A percentile compares a stretch with the other conserved stretches of the same genome.
Evolutionary conservation across 2,329 filamentous ascomycete species (phyloP).

Genomic region (Gaeumannomyces sp.): DNA sequence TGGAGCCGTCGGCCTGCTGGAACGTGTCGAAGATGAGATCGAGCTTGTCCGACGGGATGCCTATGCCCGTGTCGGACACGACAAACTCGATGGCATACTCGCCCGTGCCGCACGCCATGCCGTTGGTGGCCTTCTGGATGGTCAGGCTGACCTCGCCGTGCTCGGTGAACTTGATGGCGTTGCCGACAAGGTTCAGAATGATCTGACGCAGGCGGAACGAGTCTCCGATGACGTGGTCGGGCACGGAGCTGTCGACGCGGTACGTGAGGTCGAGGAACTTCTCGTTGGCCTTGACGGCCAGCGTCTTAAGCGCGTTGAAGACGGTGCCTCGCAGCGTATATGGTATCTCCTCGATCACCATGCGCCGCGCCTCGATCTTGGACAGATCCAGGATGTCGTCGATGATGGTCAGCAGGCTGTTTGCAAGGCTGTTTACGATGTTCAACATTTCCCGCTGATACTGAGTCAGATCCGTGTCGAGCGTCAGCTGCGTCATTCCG

Average conservation of each 20-base stretch:
- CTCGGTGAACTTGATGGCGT: slow-evolving; percentile 98
- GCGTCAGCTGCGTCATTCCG: slow-evolving; percentile 87
- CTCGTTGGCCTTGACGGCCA: slow-evolving; percentile 96
- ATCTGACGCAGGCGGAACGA: slow-evolving; percentile 95
- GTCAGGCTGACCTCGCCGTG: slow-evolving; percentile 91
- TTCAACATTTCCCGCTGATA: slow-evolving; percentile 98
- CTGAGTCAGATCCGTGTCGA: slow-evolving; percentile 90
- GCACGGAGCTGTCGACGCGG: slow-evolving; percentile 86
- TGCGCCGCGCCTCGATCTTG: slow-evolving; percentile 89
- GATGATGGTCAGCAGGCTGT: slow-evolving; percentile 94
- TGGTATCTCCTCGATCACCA: slow-evolving; percentile 97
- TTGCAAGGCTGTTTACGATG: slow-evolving; percentile 93
- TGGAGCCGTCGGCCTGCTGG: slow-evolving; percentile 96
- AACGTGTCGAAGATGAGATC: slow-evolving; percentile 98
- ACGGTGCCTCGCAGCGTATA: slow-evolving; percentile 92
- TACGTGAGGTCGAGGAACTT: slow-evolving; percentile 90
- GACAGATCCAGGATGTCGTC: slow-evolving; percentile 73
- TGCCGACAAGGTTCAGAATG: slow-evolving; percentile 93
- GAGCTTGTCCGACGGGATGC: slow-evolving; percentile 90
- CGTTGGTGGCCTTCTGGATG: slow-evolving; percentile 63
- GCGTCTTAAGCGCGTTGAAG: slow-evolving; percentile 92
- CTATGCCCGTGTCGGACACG: slow-evolving; percentile 93
- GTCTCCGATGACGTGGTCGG: slow-evolving; percentile 92
- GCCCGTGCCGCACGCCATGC: slow-evolving; percentile 51
- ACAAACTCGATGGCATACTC: slow-evolving; percentile 95